Conservation (phyloP, 2,329 filamentous ascomycete species). For the Chalara sp. region DNA sequence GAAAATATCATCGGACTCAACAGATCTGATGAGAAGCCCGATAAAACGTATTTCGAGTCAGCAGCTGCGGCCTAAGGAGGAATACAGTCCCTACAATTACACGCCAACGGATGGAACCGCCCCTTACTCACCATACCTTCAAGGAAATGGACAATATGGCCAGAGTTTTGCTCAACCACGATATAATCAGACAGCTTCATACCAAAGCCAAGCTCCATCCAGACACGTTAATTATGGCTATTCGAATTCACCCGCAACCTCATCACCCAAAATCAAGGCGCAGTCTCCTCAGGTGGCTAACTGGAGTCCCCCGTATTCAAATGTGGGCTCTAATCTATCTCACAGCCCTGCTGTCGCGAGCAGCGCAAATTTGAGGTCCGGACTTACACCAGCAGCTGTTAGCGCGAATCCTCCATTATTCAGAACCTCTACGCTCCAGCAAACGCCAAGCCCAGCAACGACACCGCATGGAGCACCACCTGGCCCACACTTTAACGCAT, state of each 20-base stretch:
- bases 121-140: slow-evolving; percentile 42
- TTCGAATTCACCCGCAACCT: slow-evolving; percentile 32
- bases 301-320: slow-evolving; percentile 41
- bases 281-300: slow-evolving; percentile 39
- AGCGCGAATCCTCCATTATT: slow-evolving; percentile 52
- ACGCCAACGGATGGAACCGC: slow-evolving; percentile 35
- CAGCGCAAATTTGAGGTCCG: slow-evolving; percentile 13
- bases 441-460: slow-evolving; percentile 40
- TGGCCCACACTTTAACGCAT: slow-evolving; percentile 25
- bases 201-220: slow-evolving; percentile 29
- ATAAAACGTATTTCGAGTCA: slow-evolving; percentile 39
- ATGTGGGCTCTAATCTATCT: slow-evolving; percentile 33
- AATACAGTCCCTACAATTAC: slow-evolving; percentile 49
- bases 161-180: slow-evolving; percentile 24
- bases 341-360: slow-evolving; percentile 36
- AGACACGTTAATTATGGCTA: slow-evolving; percentile 35
- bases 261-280: slow-evolving; percentile 36
- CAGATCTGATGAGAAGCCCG: slow-evolving; percentile 38
- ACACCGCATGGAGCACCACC: slow-evolving; percentile 33
- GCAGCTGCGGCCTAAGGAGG: slow-evolving; percentile 39
- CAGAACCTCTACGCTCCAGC: slow-evolving; percentile 59
- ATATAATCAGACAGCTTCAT: slow-evolving; percentile 29
- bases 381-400: slow-evolving; percentile 17
- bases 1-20: slow-evolving; percentile 45
- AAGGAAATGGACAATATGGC: slow-evolving; percentile 36